Evolutionary conservation across 352 stramenopile species (phyloP), one percentile per base, ranked within the genome.

Genomic region (Globisporangium recalcitrans): DNA sequence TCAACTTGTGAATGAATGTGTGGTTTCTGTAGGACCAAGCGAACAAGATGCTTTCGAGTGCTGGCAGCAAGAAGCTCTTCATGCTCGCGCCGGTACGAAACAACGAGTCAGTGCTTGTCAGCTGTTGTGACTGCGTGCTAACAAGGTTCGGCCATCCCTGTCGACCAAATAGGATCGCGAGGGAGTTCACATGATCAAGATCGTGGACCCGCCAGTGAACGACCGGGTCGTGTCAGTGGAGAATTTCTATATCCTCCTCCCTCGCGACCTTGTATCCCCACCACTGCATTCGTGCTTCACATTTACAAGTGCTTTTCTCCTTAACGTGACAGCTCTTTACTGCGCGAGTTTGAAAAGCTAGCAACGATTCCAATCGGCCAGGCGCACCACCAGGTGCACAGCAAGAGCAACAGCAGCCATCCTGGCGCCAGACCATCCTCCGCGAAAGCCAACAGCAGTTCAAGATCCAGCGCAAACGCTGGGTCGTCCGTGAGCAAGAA

Each of bases 291-390:
- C 6, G 38, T 46, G 38, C 11, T 46, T 16, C 0, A 11, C 9
- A 7, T 22, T 10, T 5, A 22, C 6, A n/a, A n/a, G n/a, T n/a
- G n/a, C n/a, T n/a, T n/a, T 11, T 62, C 65, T 67, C 68, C 78
- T 87, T 90, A 78, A 89, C 72, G 58, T 27, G 47, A 0, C 2
- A 48, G 21, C 14, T 65, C 42, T 16, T 38, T 52, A 90, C 81
- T 91, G 60, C 78, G 79, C 52, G 82, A 91, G 70, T 91, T 91
- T 56, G 82, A 91, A 49, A 72, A 80, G 31, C 73, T 88, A 14
- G 79, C 82, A 24, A 87, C 73, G 10, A 69, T 87, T 4, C 78
- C 78, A 4, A 69, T 91, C 19, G 82, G 82, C 1, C 76, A 89
- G n/a, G 65, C 64, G 1, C 69, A 68, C 38, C 64, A 54, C 6